These are phyloP conservation scores for Yamagishiella unicocca DNA, from an alignment of 139 green algal species.

Conservation along the genomic window DNA sequence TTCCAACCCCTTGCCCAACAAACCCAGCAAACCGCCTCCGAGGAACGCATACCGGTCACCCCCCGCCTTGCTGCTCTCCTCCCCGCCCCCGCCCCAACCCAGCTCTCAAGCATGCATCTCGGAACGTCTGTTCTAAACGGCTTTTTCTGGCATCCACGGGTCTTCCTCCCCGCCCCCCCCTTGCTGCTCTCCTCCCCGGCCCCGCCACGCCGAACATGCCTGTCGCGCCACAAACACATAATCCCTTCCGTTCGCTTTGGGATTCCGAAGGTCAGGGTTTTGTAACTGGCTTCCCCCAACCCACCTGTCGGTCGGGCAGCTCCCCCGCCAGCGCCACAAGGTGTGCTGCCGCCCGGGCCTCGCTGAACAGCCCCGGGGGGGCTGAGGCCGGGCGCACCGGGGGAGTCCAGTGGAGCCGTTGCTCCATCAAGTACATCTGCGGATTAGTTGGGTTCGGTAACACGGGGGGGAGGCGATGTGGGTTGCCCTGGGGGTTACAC, in stretches of 20 bases:
- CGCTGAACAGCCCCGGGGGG: conserved; percentile 61
- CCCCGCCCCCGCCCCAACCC: background rate
- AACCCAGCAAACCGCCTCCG: too few relatives aligned
- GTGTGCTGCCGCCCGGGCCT: conserved; percentile 65
- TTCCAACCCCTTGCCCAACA: too few relatives aligned
- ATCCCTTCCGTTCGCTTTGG: too few relatives aligned
- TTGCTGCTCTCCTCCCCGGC: background rate
- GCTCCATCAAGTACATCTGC: conserved; percentile 7
- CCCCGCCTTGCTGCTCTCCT: too few relatives aligned
- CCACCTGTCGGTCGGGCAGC: conserved; percentile 66
- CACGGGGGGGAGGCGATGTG: background rate
- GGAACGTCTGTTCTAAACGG: too few relatives aligned
- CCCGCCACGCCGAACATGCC: background rate
- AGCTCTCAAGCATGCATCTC: too few relatives aligned
- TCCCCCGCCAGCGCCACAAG: conserved; percentile 55
- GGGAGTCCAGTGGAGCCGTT: conserved; percentile 29
- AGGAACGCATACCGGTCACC: too few relatives aligned
- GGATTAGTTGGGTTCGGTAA: background rate
- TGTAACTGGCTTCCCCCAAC: too few relatives aligned
- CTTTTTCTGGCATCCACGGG: too few relatives aligned
- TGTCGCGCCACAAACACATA: too few relatives aligned
- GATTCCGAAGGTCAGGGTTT: too few relatives aligned
- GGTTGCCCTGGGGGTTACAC: background rate
- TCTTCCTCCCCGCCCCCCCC: background rate
- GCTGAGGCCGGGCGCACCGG: background rate